Conservation (phyloP, 176 grass and related monocot genomes). For the sorghum (Sorghum bicolor) region Sorghum_bicolor_NCBIv3 NC_012871.2:61080001-61080500, state of each 20-base stretch:
- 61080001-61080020: not conserved
- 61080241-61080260: not conserved
- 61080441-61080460: too few species aligned
- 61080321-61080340: too few species aligned
- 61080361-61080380: not conserved
- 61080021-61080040: not conserved
- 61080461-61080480: not conserved
- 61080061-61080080: not conserved
- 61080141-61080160: not conserved
- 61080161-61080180: not conserved
- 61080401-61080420: not conserved
- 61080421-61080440: not conserved
- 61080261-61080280: not conserved
- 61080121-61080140: too few species aligned
- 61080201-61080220: slow-evolving; percentile 11
- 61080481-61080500: not conserved
- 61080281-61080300: not conserved
- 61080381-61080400: not conserved
- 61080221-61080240: not conserved
- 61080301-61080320: too few species aligned
- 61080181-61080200: slow-evolving; percentile 13
- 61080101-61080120: too few species aligned
- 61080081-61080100: not conserved
- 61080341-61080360: not conserved
- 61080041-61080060: not conserved